Conservation (phyloP, 2,329 filamentous ascomycete genomes). For the Fusarium sp. region DNA sequence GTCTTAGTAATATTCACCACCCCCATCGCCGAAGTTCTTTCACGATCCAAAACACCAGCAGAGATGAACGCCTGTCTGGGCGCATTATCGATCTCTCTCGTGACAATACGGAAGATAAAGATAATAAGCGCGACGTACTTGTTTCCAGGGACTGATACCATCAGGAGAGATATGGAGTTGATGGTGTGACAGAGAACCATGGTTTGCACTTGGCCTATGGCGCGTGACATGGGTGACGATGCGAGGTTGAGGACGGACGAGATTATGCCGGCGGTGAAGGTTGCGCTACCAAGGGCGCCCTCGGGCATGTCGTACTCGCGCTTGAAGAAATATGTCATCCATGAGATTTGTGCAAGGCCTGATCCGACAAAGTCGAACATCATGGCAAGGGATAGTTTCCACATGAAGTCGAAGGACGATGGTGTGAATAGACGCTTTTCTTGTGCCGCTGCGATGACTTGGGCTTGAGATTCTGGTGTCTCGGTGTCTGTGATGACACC, state of each 20-base stretch:
- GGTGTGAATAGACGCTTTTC: constrained; percentile 27
- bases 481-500: background rate
- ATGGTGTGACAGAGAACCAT: constrained; percentile 40
- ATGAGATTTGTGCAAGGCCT: constrained; percentile 38
- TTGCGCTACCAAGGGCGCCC: constrained; percentile 32
- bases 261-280: constrained; percentile 37
- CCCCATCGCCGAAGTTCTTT: constrained; percentile 39
- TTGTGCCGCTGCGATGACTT: background rate
- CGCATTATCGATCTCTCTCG: constrained; percentile 36
- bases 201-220: constrained; percentile 37
- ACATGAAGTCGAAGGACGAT: constrained; percentile 33
- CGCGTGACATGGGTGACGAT: constrained; percentile 23
- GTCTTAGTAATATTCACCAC: constrained; percentile 42
- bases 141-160: constrained; percentile 36
- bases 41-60: constrained; percentile 29
- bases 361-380: constrained; percentile 37
- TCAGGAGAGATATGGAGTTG: constrained; percentile 31
- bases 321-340: constrained; percentile 43
- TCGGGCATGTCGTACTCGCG: constrained; percentile 38
- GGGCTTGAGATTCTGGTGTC: background rate
- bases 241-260: constrained; percentile 38
- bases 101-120: constrained; percentile 39
- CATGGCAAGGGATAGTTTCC: constrained; percentile 36
- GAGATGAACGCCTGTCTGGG: constrained; percentile 38
- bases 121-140: constrained; percentile 33